Conservation (phyloP, 2,329 filamentous ascomycete genomes). For the Fusarium humuli region DNA sequence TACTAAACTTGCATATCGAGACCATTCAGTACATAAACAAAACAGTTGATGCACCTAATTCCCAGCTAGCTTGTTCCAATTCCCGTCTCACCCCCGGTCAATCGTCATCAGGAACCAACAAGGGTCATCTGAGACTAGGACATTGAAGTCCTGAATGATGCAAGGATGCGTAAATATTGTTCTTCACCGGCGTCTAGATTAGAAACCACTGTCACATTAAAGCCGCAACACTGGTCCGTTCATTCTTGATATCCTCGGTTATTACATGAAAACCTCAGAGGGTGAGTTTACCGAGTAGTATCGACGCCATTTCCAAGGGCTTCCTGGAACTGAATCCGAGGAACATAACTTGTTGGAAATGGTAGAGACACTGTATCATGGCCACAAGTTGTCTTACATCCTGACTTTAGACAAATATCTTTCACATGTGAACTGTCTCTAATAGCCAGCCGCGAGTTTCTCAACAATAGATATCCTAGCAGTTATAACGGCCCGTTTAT, state of each 20-base stretch:
- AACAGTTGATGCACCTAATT: not conserved
- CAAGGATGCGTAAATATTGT: constrained; percentile 22
- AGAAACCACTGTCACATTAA: constrained; percentile 15
- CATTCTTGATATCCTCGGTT: constrained; percentile 38
- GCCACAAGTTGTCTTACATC: not conserved
- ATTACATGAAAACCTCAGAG: constrained; percentile 15
- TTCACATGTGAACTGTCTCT: constrained; percentile 31
- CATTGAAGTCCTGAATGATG: constrained; percentile 39
- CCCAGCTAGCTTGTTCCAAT: constrained; percentile 5
- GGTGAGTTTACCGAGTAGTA: constrained; percentile 20
- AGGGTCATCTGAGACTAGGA: constrained; percentile 35
- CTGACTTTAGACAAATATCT: not conserved
- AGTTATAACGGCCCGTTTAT: constrained; percentile 8
- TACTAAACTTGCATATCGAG: not conserved
- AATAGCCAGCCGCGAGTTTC: constrained; percentile 5
- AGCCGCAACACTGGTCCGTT: constrained; percentile 25
- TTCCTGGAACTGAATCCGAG: constrained; percentile 25
- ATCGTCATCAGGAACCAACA: constrained; percentile 33
- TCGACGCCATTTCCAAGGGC: constrained; percentile 32
- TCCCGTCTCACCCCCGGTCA: constrained; percentile 12
- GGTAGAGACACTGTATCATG: not conserved
- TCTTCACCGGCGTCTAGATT: constrained; percentile 9
- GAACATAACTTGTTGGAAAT: not conserved
- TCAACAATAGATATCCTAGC: constrained; percentile 23
- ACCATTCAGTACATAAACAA: not conserved